Evolutionary conservation across 495 filamentous ascomycete species (phyloP).

Genomic region (Hypoxylon rickii): DNA sequence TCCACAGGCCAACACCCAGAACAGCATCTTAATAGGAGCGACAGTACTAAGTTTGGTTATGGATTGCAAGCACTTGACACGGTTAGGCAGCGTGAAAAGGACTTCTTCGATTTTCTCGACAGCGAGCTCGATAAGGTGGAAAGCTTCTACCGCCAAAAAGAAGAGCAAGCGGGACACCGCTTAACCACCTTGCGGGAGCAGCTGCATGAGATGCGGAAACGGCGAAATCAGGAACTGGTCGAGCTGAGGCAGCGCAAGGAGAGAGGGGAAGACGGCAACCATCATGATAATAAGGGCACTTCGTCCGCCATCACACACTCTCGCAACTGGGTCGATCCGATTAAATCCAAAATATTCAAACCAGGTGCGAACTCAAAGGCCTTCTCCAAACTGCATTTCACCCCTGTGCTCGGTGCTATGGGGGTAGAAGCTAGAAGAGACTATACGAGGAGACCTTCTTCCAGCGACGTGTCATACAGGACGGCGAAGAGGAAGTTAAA

Average conservation of each 20-base stretch:
- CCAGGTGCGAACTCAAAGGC: conserved; percentile 54
- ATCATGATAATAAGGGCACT: conserved; percentile 28
- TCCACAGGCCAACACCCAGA: conserved; percentile 17
- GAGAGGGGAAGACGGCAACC: conserved; percentile 34
- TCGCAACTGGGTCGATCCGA: conserved; percentile 46
- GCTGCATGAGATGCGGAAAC: conserved; percentile 84
- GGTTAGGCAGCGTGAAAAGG: conserved; percentile 62
- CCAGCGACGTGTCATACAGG: conserved; percentile 72
- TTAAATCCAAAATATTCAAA: conserved; percentile 49
- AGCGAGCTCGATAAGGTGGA: conserved; percentile 83
- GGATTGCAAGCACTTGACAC: conserved; percentile 50
- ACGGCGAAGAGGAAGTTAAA: conserved; percentile 90
- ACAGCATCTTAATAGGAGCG: conserved; percentile 13
- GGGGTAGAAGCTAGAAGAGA: conserved; percentile 56
- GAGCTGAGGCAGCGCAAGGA: conserved; percentile 42
- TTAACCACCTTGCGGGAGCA: conserved; percentile 74
- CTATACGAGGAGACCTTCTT: conserved; percentile 63
- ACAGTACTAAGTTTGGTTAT: conserved; percentile 21
- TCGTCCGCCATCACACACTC: conserved; percentile 22
- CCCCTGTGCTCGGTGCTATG: conserved; percentile 43
- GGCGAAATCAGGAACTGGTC: conserved; percentile 71
- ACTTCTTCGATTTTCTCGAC: conserved; percentile 82
- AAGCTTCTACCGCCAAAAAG: conserved; percentile 79
- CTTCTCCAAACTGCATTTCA: conserved; percentile 45
- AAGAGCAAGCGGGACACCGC: conserved; percentile 74